phyloP scores from a whole-genome alignment of 1,139 yeast species.

The Suhomyces taliae region DNA sequence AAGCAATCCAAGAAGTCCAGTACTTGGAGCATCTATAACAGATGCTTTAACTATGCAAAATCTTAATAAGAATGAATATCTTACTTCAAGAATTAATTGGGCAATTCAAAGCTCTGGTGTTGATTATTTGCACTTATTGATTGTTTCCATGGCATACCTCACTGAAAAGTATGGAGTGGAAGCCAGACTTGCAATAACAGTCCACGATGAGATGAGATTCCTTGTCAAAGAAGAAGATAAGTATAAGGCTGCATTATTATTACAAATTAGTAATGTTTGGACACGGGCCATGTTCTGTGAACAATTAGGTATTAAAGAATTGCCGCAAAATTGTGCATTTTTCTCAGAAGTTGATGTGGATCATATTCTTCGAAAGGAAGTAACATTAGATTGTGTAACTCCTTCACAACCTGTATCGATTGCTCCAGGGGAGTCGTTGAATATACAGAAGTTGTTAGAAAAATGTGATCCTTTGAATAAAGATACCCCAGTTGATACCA shows the following conservation, averaged over 20 bases:
- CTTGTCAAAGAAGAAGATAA: slow-evolving; percentile 71
- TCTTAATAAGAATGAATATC: slow-evolving; percentile 62
- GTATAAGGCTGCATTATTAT: slow-evolving; percentile 73
- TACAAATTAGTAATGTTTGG: slow-evolving; percentile 92
- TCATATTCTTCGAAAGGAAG: slow-evolving; percentile 84
- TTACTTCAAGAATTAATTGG: slow-evolving; percentile 96
- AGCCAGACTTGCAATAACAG: slow-evolving; percentile 82
- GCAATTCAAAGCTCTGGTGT: slow-evolving; percentile 98
- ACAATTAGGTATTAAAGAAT: slow-evolving; percentile 82
- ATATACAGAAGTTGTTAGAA: slow-evolving; percentile 54
- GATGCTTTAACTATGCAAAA: slow-evolving; percentile 71
- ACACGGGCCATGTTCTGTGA: slow-evolving; percentile 95
- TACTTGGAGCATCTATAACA: slow-evolving; percentile 90
- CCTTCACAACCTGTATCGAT: slow-evolving; percentile 79
- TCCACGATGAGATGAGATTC: slow-evolving; percentile 93
- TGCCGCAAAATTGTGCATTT: slow-evolving; percentile 95
- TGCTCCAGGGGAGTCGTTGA: slow-evolving; percentile 75
- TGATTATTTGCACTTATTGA: slow-evolving; percentile 83
- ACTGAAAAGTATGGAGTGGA: slow-evolving; percentile 62
- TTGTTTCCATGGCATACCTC: slow-evolving; percentile 87
- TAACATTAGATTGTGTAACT: slow-evolving; percentile 81
- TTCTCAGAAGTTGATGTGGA: slow-evolving; percentile 95
- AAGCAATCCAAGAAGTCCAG: slow-evolving; percentile 86
- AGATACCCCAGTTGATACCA: neutral
- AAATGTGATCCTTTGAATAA: slow-evolving; percentile 19